phyloP scores from a whole-genome alignment of 768 basidiomycete genomes.

The Termitomyces sp. region DNA sequence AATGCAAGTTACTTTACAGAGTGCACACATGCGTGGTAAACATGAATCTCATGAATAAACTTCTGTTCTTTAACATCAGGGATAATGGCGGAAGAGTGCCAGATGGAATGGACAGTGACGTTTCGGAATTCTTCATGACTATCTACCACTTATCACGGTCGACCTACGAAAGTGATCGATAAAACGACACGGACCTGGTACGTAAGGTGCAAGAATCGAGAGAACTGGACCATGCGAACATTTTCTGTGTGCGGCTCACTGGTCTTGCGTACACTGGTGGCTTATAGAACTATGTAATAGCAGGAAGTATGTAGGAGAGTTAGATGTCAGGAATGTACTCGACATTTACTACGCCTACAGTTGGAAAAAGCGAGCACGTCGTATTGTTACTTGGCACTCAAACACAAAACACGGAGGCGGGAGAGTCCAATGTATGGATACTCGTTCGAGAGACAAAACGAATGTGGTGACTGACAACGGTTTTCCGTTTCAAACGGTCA shows the following conservation, averaged over 20 bases:
- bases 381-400: background rate
- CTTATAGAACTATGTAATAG: too few species aligned
- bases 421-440: background rate
- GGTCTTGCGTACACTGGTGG: too few species aligned
- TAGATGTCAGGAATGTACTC: background rate
- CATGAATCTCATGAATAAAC: too few species aligned
- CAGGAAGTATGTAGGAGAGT: background rate
- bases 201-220: background rate
- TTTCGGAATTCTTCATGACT: too few species aligned
- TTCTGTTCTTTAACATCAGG: too few species aligned
- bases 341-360: background rate
- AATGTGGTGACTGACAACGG: background rate
- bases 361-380: background rate
- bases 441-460: background rate
- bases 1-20: background rate
- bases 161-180: background rate
- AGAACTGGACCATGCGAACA: too few species aligned
- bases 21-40: too few species aligned
- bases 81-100: too few species aligned
- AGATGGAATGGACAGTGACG: too few species aligned
- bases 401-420: background rate
- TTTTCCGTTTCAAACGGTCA: background rate
- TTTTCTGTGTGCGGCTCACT: background rate
- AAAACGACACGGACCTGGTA: background rate
- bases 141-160: background rate